Evolutionary conservation across 345 rosid genomes (phyloP).

Genomic region (Bruguiera sexangula): DNA sequence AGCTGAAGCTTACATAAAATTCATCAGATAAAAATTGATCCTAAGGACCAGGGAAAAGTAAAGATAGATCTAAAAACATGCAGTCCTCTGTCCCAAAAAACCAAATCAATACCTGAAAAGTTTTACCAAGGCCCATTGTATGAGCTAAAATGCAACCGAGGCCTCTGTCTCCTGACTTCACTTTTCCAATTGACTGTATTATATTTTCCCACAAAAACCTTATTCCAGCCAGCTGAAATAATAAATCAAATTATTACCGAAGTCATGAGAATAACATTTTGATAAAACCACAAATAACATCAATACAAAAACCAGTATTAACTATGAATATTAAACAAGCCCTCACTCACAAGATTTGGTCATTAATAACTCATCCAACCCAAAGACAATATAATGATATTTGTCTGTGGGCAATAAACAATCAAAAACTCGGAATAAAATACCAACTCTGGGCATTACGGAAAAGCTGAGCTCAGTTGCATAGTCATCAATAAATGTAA

Average conservation of each 20-base stretch:
- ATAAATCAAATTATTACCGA: constrained; percentile 6
- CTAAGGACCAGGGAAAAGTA: not conserved
- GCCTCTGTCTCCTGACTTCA: constrained; percentile 91
- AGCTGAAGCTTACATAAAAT: too few species aligned
- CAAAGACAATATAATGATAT: constrained; percentile 4
- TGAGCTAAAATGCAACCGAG: constrained; percentile 99
- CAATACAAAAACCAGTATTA: too few species aligned
- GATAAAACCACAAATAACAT: too few species aligned
- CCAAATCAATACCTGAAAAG: constrained; percentile 69
- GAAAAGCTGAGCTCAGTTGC: not conserved
- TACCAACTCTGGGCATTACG: not conserved
- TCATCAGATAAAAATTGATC: too few species aligned
- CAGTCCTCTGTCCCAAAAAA: not conserved
- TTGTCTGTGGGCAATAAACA: not conserved
- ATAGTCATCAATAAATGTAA: not conserved
- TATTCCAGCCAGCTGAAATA: constrained; percentile 83
- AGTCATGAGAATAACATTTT: not conserved
- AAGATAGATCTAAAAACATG: not conserved
- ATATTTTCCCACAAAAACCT: constrained; percentile 99
- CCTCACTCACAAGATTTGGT: not conserved
- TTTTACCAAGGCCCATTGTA: constrained; percentile 99
- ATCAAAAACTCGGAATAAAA: not conserved
- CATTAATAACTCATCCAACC: not conserved
- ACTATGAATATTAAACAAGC: not conserved
- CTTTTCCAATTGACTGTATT: constrained; percentile 74